Conservation (phyloP, 148 eudicot genomes). For the Vaccinium macrocarpon region DNA sequence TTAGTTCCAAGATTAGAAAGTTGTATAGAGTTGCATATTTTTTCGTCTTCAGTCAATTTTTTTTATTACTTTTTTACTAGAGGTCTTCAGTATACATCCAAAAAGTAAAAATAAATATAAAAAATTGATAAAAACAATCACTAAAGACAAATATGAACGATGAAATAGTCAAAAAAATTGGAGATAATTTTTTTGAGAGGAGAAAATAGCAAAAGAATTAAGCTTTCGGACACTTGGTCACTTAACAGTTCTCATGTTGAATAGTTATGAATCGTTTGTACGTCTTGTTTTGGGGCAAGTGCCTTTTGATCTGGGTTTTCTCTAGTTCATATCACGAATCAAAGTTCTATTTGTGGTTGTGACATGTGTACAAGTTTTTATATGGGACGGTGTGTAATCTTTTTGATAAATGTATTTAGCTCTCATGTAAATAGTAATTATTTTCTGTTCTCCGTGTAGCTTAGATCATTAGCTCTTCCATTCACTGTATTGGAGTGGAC, state of each 20-base stretch:
- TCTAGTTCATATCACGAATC: neutral
- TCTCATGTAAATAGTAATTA: slow-evolving; percentile 18
- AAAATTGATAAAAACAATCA: too few relatives aligned
- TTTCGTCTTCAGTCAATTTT: too few relatives aligned
- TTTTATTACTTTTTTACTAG: too few relatives aligned
- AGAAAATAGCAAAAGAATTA: too few relatives aligned
- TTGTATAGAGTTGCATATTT: too few relatives aligned
- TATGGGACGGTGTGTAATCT: neutral
- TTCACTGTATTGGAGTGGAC: slow-evolving; percentile 99
- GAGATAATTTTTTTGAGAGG: too few relatives aligned
- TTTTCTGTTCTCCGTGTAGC: slow-evolving; percentile 44
- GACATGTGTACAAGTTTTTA: neutral
- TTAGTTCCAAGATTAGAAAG: too few relatives aligned
- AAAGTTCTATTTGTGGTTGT: neutral
- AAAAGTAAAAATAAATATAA: too few relatives aligned
- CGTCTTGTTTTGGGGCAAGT: neutral
- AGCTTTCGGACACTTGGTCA: neutral
- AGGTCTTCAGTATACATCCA: too few relatives aligned
- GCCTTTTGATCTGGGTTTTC: neutral
- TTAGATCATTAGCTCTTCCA: slow-evolving; percentile 99
- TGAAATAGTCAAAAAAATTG: too few relatives aligned
- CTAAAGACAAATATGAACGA: too few relatives aligned
- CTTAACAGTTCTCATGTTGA: slow-evolving; percentile 2
- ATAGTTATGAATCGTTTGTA: neutral
- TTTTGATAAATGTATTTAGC: neutral